Percentiles rank a stretch among this genome's conserved stretches.
These are phyloP conservation scores for Podospora didyma DNA, from an alignment of 495 filamentous ascomycete genomes.

Conservation along the genomic window DNA sequence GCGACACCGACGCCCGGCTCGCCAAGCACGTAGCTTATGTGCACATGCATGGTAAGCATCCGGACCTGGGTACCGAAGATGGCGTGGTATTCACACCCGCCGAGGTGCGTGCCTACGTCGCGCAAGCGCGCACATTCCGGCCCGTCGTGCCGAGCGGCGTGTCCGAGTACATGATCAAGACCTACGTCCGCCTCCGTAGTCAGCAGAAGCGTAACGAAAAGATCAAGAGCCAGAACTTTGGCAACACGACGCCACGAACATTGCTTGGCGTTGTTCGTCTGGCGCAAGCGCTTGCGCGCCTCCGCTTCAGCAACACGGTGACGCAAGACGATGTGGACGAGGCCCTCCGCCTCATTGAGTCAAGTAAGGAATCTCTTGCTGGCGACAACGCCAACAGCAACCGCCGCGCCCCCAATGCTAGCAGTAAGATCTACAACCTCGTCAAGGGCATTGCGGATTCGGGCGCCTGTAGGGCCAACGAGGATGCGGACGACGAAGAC, in stretches of 20 bases:
- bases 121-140: slow-evolving; percentile 82
- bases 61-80: slow-evolving; percentile 58
- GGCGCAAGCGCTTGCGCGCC: slow-evolving; percentile 89
- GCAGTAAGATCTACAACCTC: slow-evolving; percentile 89
- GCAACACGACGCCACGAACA: slow-evolving; percentile 88
- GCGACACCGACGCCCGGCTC: slow-evolving; percentile 87
- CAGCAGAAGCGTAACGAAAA: slow-evolving; percentile 85
- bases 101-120: slow-evolving; percentile 93
- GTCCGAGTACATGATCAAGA: slow-evolving; percentile 92
- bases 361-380: slow-evolving; percentile 82
- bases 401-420: slow-evolving; percentile 70
- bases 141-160: slow-evolving; percentile 78
- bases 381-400: slow-evolving; percentile 53
- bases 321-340: slow-evolving; percentile 94
- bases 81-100: slow-evolving; percentile 74
- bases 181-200: slow-evolving; percentile 88
- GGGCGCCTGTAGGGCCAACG: slow-evolving; percentile 65
- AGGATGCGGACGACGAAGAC: slow-evolving; percentile 59
- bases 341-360: slow-evolving; percentile 83
- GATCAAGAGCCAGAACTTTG: slow-evolving; percentile 75
- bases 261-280: slow-evolving; percentile 89
- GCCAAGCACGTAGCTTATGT: slow-evolving; percentile 94
- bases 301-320: slow-evolving; percentile 79
- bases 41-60: slow-evolving; percentile 94
- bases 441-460: slow-evolving; percentile 79